phyloP scores from a whole-genome alignment of 2,329 filamentous ascomycete species.

The Volutella citrinella region DNA sequence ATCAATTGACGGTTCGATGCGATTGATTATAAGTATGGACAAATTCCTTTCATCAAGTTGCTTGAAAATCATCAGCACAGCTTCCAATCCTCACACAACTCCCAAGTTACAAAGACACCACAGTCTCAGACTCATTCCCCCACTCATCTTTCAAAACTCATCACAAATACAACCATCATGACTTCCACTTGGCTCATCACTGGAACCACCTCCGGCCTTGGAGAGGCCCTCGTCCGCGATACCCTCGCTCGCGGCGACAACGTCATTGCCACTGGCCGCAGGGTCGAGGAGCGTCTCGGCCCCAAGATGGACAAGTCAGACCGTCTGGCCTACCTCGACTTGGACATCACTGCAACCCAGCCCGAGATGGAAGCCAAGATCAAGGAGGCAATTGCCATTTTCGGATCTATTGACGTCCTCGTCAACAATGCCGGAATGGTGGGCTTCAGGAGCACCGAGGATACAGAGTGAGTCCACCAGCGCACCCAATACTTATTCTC shows the following conservation, averaged over 20 bases:
- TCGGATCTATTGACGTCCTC: conserved; percentile 31
- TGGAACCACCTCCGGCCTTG: conserved; percentile 32
- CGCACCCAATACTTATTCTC: not conserved
- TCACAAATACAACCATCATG: no score
- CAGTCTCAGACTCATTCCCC: no score
- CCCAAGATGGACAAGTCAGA: conserved; percentile 24
- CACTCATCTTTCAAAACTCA: no score
- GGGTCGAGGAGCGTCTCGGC: conserved; percentile 22
- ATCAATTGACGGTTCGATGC: no score
- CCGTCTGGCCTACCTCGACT: conserved; percentile 24
- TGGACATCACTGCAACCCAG: conserved; percentile 26
- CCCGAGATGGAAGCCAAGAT: conserved; percentile 17
- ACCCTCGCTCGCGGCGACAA: conserved; percentile 27
- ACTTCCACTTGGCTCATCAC: conserved; percentile 33
- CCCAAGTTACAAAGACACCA: no score
- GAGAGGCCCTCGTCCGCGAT: conserved; percentile 17
- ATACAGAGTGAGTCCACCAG: conserved; percentile 26
- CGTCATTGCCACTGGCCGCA: conserved; percentile 29
- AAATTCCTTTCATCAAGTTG: no score
- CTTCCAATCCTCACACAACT: not conserved
- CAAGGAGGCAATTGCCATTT: conserved; percentile 26
- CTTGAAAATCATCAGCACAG: no score
- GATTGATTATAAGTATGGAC: no score
- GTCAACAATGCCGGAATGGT: conserved; percentile 34
- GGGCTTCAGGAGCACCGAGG: conserved; percentile 25